phyloP scores from a whole-genome alignment of 345 rosid species.

The Rubroshorea leprosula region DNA sequence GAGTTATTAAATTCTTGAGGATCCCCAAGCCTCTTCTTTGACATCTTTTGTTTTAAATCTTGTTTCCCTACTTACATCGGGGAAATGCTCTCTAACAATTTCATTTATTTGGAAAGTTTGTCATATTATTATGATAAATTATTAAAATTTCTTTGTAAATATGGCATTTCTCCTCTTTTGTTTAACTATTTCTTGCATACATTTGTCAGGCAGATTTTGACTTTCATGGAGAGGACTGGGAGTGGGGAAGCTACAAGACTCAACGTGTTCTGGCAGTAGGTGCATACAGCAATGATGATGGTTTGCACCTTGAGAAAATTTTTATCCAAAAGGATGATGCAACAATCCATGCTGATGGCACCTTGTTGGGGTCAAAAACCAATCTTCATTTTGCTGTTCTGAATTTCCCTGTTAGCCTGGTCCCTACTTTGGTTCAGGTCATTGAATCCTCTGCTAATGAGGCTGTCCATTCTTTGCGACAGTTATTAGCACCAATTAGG shows the following conservation, averaged over 20 bases:
- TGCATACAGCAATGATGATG: conserved; percentile 91
- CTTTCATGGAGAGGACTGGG: conserved; percentile 98
- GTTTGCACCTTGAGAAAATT: conserved; percentile 84
- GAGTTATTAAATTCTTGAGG: too few species aligned
- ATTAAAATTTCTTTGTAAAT: too few species aligned
- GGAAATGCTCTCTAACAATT: conserved; percentile 7
- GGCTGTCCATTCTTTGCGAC: conserved; percentile 73
- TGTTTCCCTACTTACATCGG: not conserved
- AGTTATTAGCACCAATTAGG: conserved; percentile 76
- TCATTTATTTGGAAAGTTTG: conserved; percentile 8
- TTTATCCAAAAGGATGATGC: conserved; percentile 95
- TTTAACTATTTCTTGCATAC: not conserved
- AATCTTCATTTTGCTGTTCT: conserved; percentile 97
- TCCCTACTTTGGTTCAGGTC: conserved; percentile 87
- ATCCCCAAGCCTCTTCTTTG: not conserved
- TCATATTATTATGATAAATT: too few species aligned
- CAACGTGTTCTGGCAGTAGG: conserved; percentile 89
- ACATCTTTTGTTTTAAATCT: not conserved
- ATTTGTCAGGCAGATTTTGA: conserved; percentile 87
- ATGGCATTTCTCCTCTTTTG: conserved; percentile 8
- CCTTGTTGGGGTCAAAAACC: conserved; percentile 81
- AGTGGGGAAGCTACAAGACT: conserved; percentile 92
- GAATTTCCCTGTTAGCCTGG: conserved; percentile 88
- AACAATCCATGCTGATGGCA: conserved; percentile 96
- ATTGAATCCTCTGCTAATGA: conserved; percentile 87